These are phyloP conservation scores for Fusarium piperis DNA, from an alignment of 2,329 filamentous ascomycete species.

Conservation along the genomic window DNA sequence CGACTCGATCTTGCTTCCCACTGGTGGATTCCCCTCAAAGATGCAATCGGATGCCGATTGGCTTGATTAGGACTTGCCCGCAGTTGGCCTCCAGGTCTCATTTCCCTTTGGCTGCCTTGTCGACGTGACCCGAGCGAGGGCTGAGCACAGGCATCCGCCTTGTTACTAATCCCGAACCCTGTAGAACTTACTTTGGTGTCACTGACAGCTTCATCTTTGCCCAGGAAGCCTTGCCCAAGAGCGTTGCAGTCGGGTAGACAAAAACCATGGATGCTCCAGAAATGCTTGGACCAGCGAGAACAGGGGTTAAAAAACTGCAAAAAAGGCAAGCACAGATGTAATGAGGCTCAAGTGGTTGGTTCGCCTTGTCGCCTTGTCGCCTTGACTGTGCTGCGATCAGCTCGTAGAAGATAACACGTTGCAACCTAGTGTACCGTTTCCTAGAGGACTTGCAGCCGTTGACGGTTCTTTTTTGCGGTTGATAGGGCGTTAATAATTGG, in stretches of 20 bases:
- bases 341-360: neutral
- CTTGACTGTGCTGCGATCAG: neutral
- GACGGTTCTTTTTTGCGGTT: neutral
- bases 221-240: neutral
- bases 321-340: neutral
- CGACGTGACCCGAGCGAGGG: neutral
- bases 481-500: neutral
- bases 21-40: neutral
- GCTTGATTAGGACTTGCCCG: neutral
- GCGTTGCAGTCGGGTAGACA: neutral
- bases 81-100: neutral
- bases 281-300: neutral
- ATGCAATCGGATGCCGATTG: neutral
- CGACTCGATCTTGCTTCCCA: neutral
- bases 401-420: neutral
- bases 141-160: neutral
- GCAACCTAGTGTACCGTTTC: too few relatives aligned
- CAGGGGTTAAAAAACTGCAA: neutral
- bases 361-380: neutral
- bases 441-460: neutral
- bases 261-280: neutral
- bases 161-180: too few relatives aligned
- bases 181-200: neutral
- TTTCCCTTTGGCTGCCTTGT: neutral
- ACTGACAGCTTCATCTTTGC: neutral